These are phyloP conservation scores for Mucor sp. DNA, from an alignment of 371 early-diverging fungal species.

Conservation along the genomic window DNA sequence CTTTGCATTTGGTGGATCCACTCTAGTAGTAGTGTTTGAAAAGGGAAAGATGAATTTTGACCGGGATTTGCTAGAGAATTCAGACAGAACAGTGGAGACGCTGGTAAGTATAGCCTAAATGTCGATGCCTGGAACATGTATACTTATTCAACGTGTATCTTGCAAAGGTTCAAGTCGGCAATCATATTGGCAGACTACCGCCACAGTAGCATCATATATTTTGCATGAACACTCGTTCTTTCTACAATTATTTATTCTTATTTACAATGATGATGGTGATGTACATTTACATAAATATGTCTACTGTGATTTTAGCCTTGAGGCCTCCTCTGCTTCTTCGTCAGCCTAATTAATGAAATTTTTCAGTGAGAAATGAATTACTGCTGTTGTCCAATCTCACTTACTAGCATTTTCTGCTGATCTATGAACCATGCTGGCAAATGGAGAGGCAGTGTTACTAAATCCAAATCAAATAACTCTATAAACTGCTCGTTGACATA, in stretches of 20 bases:
- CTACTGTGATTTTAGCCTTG: not conserved
- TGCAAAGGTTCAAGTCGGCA: conserved; percentile 21
- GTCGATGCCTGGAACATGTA: not conserved
- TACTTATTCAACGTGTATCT: not conserved
- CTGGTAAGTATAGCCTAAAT: conserved; percentile 33
- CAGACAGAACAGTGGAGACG: conserved; percentile 56
- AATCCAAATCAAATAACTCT: conserved; percentile 92
- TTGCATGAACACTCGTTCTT: not conserved
- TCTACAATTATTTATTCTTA: not conserved
- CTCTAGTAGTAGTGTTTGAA: conserved; percentile 64
- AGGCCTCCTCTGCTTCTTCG: conserved; percentile 13
- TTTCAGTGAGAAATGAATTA: not conserved
- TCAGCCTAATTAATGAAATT: conserved; percentile 15
- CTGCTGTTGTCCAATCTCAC: not conserved
- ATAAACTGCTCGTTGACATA: conserved; percentile 93
- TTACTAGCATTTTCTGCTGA: conserved; percentile 50
- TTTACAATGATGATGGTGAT: not conserved
- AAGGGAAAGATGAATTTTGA: conserved; percentile 61
- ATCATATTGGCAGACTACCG: conserved; percentile 15
- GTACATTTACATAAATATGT: not conserved
- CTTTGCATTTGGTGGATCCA: conserved; percentile 68
- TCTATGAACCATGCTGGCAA: conserved; percentile 82
- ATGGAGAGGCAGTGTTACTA: conserved; percentile 78
- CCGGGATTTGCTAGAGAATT: conserved; percentile 55
- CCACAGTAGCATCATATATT: not conserved